Evolutionary conservation across 441 rosid species (phyloP).

Genomic region (Gossypium davidsonii): DNA sequence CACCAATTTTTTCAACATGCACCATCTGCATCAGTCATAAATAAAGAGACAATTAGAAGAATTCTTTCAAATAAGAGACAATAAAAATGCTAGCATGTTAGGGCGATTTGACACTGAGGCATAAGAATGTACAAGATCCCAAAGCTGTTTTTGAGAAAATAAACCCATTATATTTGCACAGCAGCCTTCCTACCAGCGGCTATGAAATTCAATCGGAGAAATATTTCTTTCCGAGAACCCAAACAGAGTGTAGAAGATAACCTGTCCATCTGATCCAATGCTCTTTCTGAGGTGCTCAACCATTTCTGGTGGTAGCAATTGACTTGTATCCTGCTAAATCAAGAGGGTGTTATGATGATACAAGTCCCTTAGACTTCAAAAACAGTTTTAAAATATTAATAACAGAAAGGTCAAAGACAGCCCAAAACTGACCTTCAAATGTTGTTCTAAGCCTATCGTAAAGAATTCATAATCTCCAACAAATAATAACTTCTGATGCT

Average conservation of each 20-base stretch:
- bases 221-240: conserved; percentile 1
- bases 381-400: not conserved
- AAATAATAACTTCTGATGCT: not conserved
- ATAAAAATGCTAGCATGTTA: not conserved
- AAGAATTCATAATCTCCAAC: not conserved
- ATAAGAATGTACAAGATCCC: conserved; percentile 2
- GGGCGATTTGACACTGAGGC: not conserved
- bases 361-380: conserved; percentile 7
- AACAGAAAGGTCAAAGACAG: not conserved
- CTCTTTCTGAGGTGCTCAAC: conserved; percentile 75
- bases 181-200: conserved; percentile 9
- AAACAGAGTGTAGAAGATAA: conserved; percentile 22
- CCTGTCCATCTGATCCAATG: conserved; percentile 79
- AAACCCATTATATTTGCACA: not conserved
- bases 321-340: conserved; percentile 47
- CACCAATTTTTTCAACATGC: conserved; percentile 63
- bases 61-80: conserved; percentile 10
- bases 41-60: conserved; percentile 19
- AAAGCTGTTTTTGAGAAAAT: not conserved
- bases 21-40: conserved; percentile 53
- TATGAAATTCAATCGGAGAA: not conserved
- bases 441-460: not conserved
- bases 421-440: not conserved
- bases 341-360: conserved; percentile 18
- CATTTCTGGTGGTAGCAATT: conserved; percentile 64